Evolutionary conservation across 1,139 yeast species (phyloP).

Genomic region (Geotrichum cucujoidarum): DNA sequence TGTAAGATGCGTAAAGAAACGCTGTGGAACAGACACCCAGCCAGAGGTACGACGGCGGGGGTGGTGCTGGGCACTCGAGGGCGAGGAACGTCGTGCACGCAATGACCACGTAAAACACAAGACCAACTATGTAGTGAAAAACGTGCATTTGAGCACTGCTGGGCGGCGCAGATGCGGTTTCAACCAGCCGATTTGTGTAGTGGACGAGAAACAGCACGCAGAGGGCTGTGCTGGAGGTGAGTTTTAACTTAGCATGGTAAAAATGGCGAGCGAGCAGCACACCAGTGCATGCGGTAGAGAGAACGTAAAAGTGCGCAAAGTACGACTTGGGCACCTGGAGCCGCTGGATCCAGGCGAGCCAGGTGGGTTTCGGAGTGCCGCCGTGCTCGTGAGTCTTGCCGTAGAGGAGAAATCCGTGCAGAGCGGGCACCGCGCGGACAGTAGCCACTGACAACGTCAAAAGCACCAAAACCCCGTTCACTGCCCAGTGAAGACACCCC

Average conservation of each 20-base stretch:
- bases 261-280: constrained; percentile 15
- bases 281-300: constrained; percentile 26
- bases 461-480: too few relatives aligned
- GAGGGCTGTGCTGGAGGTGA: neutral
- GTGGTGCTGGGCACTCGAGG: constrained; percentile 11
- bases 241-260: too few relatives aligned
- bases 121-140: constrained; percentile 71
- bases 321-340: constrained; percentile 46
- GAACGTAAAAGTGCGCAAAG: constrained; percentile 44
- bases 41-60: neutral
- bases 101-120: constrained; percentile 52
- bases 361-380: neutral
- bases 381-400: constrained; percentile 26
- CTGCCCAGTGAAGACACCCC: too few relatives aligned
- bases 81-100: constrained; percentile 17
- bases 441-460: constrained; percentile 25
- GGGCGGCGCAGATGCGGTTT: neutral
- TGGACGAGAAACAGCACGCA: too few relatives aligned
- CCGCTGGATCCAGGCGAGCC: constrained; percentile 1
- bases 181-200: neutral
- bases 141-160: constrained; percentile 48
- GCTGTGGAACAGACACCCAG: constrained; percentile 23
- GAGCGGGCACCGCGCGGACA: constrained; percentile 28
- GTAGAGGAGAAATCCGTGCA: constrained; percentile 26
- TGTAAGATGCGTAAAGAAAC: constrained; percentile 46